Evolutionary conservation across 2,329 filamentous ascomycete species (phyloP).

Genomic region (Colletotrichum gloeosporioides): DNA sequence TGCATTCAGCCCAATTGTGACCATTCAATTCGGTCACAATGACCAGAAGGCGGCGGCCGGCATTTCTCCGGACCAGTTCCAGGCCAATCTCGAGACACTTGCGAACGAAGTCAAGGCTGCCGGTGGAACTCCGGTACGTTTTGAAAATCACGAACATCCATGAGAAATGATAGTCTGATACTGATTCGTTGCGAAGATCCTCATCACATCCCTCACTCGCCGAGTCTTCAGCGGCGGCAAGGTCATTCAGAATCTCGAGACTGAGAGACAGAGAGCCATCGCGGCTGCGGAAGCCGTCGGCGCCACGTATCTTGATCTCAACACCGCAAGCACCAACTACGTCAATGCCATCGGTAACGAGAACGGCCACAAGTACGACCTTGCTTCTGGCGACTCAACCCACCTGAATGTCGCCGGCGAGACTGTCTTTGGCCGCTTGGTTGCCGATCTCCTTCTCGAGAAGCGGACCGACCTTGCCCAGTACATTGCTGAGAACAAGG

Average conservation of each 20-base stretch:
- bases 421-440: slow-evolving; percentile 62
- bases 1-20: slow-evolving; percentile 29
- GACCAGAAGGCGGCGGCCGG: slow-evolving; percentile 58
- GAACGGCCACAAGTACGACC: slow-evolving; percentile 52
- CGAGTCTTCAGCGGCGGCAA: slow-evolving; percentile 50
- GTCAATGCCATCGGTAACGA: slow-evolving; percentile 56
- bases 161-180: too few relatives aligned
- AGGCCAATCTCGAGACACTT: slow-evolving; percentile 54
- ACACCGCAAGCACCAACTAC: slow-evolving; percentile 54
- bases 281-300: slow-evolving; percentile 46
- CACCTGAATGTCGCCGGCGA: slow-evolving; percentile 61
- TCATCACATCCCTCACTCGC: slow-evolving; percentile 57
- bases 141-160: too few relatives aligned
- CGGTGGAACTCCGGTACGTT: slow-evolving; percentile 47
- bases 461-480: slow-evolving; percentile 25
- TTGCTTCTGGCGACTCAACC: slow-evolving; percentile 52
- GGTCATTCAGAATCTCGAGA: slow-evolving; percentile 52
- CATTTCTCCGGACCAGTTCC: slow-evolving; percentile 53
- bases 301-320: slow-evolving; percentile 53
- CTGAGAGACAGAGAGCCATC: slow-evolving; percentile 52
- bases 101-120: slow-evolving; percentile 46
- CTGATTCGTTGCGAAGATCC: too few relatives aligned
- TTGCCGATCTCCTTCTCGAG: slow-evolving; percentile 54
- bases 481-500: slow-evolving; percentile 33
- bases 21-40: slow-evolving; percentile 64